Conservation (phyloP, 352 stramenopile genomes). For the Phytopythium cucurbitacearum region DNA sequence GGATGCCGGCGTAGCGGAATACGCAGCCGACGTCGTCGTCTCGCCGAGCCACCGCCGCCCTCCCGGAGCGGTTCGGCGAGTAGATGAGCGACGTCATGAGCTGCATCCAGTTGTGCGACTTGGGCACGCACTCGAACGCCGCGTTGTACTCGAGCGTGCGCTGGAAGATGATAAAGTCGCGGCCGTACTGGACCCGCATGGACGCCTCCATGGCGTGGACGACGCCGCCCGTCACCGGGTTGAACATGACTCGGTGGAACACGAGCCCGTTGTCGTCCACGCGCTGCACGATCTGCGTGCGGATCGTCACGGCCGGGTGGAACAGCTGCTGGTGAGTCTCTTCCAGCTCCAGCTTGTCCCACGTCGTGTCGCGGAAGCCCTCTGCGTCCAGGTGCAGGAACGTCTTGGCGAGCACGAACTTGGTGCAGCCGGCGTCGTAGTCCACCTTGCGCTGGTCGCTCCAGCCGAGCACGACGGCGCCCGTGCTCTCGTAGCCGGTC, state of each 20-base stretch:
- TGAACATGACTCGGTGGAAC: conserved; percentile 32
- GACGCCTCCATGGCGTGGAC: conserved; percentile 27
- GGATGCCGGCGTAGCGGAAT: conserved; percentile 28
- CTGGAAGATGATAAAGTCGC: conserved; percentile 26
- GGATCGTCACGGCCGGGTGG: conserved; percentile 14
- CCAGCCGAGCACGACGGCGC: conserved; percentile 30
- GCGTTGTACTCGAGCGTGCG: conserved; percentile 19
- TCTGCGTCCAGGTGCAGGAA: conserved; percentile 17
- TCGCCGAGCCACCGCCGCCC: not conserved
- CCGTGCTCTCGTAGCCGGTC: conserved; percentile 20
- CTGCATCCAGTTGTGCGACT: conserved; percentile 22
- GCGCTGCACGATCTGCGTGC: conserved; percentile 28
- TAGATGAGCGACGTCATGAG: conserved; percentile 28
- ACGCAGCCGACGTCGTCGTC: conserved; percentile 12
- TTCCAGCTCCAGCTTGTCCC: conserved; percentile 12
- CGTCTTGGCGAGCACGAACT: conserved; percentile 25
- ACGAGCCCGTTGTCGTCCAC: conserved; percentile 32
- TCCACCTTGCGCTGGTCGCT: conserved; percentile 23
- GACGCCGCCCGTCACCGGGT: conserved; percentile 24
- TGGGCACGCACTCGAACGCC: conserved; percentile 14
- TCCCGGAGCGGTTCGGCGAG: conserved; percentile 8
- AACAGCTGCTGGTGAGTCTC: conserved; percentile 29
- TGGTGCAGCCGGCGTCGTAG: conserved; percentile 7
- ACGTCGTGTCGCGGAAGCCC: conserved; percentile 23
- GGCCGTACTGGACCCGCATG: conserved; percentile 20